Evolutionary conservation across 768 basidiomycete genomes (phyloP).

Genomic region (Cyclocybe cylindracea): DNA sequence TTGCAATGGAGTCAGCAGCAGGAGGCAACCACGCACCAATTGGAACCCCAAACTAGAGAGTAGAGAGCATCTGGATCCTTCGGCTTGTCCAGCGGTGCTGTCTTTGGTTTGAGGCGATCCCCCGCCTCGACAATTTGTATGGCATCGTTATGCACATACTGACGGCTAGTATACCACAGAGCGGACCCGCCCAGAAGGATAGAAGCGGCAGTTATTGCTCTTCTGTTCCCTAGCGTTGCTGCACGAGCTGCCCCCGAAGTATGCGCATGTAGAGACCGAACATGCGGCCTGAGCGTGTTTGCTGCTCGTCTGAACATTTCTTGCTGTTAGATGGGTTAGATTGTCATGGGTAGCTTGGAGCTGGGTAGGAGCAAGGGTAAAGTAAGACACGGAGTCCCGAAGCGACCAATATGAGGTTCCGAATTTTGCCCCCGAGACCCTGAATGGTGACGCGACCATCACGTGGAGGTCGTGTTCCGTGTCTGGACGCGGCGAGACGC

Average conservation of each 20-base stretch:
- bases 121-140: constrained; percentile 6
- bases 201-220: constrained; percentile 18
- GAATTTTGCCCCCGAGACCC: not conserved
- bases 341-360: not conserved
- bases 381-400: not conserved
- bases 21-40: constrained; percentile 46
- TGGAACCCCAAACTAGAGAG: constrained; percentile 75
- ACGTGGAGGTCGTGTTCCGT: too few relatives aligned
- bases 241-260: constrained; percentile 15
- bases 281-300: constrained; percentile 17
- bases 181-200: constrained; percentile 34
- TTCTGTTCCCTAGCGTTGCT: constrained; percentile 11
- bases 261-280: constrained; percentile 26
- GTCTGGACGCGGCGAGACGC: too few relatives aligned
- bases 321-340: not conserved
- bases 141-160: constrained; percentile 33
- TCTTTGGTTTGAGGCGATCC: not conserved
- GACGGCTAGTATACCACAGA: constrained; percentile 38
- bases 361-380: not conserved
- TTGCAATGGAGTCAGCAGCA: constrained; percentile 1
- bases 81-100: constrained; percentile 11
- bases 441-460: too few relatives aligned
- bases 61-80: constrained; percentile 35
- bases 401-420: not conserved
- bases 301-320: constrained; percentile 32